A percentile compares a stretch with the other conserved stretches of the same genome.
Evolutionary conservation across 164 flowering plant species (phyloP).

Genomic region (Echeveria elegans): DNA sequence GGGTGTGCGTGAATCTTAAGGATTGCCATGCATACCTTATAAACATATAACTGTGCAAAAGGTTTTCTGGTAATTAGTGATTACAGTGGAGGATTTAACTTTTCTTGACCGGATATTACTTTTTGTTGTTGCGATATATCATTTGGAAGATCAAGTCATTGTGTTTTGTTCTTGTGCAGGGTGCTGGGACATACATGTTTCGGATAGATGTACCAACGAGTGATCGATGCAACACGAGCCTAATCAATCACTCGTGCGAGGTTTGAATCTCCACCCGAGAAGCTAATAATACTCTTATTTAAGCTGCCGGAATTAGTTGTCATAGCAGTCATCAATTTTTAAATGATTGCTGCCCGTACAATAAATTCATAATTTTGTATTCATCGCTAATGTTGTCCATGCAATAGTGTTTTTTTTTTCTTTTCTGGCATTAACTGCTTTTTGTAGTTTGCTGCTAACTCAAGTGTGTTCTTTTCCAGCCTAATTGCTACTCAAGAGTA

Average conservation of each 20-base stretch:
- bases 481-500: slow-evolving; percentile 95
- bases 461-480: slow-evolving; percentile 42
- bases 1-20: not conserved
- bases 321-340: no score
- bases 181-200: slow-evolving; percentile 99
- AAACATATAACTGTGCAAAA: not conserved
- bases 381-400: not conserved
- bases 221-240: slow-evolving; percentile 91
- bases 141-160: not conserved
- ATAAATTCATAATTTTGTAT: not conserved
- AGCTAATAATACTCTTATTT: no score
- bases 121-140: not conserved
- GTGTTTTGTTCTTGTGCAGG: slow-evolving; percentile 43
- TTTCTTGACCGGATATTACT: not conserved
- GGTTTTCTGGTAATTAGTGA: not conserved
- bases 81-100: not conserved
- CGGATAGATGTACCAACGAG: slow-evolving; percentile 87
- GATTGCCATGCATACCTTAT: not conserved
- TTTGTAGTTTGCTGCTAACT: not conserved
- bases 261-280: slow-evolving; percentile 26
- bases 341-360: no score
- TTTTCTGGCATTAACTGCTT: no score
- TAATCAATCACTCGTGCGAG: slow-evolving; percentile 95
- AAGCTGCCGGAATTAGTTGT: no score
- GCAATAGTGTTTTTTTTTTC: not conserved